Conservation (phyloP, 805 yeast genomes). For the Pichia californica region DNA sequence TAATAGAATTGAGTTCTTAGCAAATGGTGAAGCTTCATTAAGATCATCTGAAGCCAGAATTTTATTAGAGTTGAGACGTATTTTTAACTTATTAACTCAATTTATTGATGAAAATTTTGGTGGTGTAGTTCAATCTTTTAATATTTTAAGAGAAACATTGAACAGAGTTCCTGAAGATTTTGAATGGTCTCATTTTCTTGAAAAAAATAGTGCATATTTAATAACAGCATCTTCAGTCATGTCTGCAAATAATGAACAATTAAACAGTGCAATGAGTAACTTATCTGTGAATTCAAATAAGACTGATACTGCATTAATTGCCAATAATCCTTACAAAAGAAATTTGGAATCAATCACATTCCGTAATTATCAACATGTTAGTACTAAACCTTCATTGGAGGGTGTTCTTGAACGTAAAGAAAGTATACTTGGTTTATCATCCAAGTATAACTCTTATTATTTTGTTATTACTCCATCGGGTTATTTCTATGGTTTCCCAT, state of each 20-base stretch:
- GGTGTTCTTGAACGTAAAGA: constrained; percentile 42
- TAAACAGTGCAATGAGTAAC: constrained; percentile 13
- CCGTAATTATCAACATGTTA: constrained; percentile 33
- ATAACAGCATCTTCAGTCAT: constrained; percentile 19
- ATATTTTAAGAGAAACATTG: constrained; percentile 28
- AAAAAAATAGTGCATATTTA: constrained; percentile 28
- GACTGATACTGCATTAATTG: constrained; percentile 5
- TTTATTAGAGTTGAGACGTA: constrained; percentile 35
- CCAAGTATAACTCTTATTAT: constrained; percentile 38
- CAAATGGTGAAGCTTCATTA: constrained; percentile 35
- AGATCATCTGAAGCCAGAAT: constrained; percentile 38
- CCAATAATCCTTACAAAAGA: constrained; percentile 28
- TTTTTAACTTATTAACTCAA: constrained; percentile 27
- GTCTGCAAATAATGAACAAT: neutral
- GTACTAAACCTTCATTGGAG: constrained; percentile 40
- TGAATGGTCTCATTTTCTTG: constrained; percentile 41
- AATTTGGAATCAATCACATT: constrained; percentile 31
- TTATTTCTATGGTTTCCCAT: constrained; percentile 40
- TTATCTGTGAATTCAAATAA: constrained; percentile 9
- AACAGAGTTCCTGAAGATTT: constrained; percentile 29
- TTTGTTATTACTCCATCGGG: constrained; percentile 42
- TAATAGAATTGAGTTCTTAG: constrained; percentile 37
- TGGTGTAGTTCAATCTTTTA: constrained; percentile 24
- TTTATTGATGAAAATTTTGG: constrained; percentile 28
- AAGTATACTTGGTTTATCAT: constrained; percentile 31